phyloP scores from a whole-genome alignment of 768 basidiomycete species.

The Mycena belliarum region DNA sequence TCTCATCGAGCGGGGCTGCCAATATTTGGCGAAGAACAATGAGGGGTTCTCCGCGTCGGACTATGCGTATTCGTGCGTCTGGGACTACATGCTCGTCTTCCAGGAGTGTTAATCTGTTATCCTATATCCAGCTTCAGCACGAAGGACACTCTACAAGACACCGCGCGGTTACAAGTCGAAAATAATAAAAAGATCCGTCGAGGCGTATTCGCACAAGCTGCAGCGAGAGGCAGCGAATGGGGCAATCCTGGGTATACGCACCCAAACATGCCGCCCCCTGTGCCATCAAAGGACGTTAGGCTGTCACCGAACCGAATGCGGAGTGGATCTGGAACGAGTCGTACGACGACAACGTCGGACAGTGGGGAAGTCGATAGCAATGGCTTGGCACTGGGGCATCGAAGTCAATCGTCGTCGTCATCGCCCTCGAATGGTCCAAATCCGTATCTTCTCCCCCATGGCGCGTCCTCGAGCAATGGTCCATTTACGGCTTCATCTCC shows the following conservation, averaged over 20 bases:
- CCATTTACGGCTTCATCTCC: conserved; percentile 45
- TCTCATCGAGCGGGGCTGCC: conserved; percentile 87
- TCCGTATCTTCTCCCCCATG: conserved; percentile 32
- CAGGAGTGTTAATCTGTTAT: background rate
- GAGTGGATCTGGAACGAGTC: conserved; percentile 80
- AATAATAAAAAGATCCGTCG: conserved; percentile 76
- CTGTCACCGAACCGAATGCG: conserved; percentile 58
- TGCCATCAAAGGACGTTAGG: conserved; percentile 45
- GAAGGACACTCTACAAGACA: conserved; percentile 75
- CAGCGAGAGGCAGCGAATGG: conserved; percentile 66
- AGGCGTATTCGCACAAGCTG: conserved; percentile 72
- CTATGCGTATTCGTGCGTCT: conserved; percentile 84
- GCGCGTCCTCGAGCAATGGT: conserved; percentile 22
- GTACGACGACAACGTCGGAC: conserved; percentile 75
- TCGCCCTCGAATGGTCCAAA: conserved; percentile 66
- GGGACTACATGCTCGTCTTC: background rate
- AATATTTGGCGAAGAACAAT: conserved; percentile 81
- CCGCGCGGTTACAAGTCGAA: conserved; percentile 78
- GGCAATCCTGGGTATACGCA: conserved; percentile 34
- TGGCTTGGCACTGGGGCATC: conserved; percentile 39
- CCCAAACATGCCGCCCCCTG: conserved; percentile 43
- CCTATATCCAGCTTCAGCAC: conserved; percentile 59
- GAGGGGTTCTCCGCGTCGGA: conserved; percentile 91
- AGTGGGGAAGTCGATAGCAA: conserved; percentile 62
- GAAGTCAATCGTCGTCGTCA: conserved; percentile 56